A percentile compares a stretch with the other conserved stretches of the same genome.
Conservation (phyloP, 1,139 yeast species). For the Blastobotrys persicus region DNA sequence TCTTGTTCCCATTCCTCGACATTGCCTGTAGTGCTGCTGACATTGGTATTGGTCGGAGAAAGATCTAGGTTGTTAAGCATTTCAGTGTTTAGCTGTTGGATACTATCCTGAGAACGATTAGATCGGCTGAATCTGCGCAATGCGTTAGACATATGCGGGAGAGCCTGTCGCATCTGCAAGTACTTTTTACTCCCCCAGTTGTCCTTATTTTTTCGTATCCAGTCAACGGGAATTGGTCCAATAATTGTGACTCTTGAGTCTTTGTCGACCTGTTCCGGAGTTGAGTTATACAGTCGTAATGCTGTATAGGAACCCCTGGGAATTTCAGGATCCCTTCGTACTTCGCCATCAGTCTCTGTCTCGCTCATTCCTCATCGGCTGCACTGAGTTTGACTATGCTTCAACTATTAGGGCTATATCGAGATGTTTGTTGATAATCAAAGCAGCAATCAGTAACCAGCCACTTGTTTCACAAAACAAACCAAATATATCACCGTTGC, state of each 20-base stretch:
- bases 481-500: too few species aligned
- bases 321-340: conserved; percentile 3
- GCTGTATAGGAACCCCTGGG: conserved; percentile 60
- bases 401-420: too few species aligned
- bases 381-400: too few species aligned
- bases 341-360: neutral
- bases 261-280: conserved; percentile 49
- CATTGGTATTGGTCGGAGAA: conserved; percentile 10
- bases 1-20: neutral
- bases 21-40: neutral
- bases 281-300: conserved; percentile 54
- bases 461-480: too few species aligned
- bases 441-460: too few species aligned
- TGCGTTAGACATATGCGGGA: conserved; percentile 13
- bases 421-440: too few species aligned
- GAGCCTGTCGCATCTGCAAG: conserved; percentile 1
- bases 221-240: conserved; percentile 64
- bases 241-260: conserved; percentile 53
- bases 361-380: neutral
- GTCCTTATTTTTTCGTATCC: conserved; percentile 44
- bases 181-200: conserved; percentile 14
- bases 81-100: conserved; percentile 12
- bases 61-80: conserved; percentile 11
- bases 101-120: neutral
- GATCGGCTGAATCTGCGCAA: neutral